A percentile compares a stretch with the other conserved stretches of the same genome.
Evolutionary conservation across 2,329 filamentous ascomycete genomes (phyloP).

Genomic region (Orbilia quercus): DNA sequence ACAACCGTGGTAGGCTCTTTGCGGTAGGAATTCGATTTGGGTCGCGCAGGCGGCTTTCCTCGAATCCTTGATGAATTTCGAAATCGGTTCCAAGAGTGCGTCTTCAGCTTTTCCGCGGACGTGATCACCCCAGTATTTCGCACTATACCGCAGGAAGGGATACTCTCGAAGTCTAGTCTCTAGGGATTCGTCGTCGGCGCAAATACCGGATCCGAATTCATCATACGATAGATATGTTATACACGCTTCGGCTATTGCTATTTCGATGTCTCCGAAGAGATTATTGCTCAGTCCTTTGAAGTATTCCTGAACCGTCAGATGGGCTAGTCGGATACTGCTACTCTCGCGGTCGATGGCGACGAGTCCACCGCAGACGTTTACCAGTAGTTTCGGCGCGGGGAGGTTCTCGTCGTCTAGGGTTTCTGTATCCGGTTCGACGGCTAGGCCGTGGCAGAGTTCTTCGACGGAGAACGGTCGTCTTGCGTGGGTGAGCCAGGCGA

Average conservation of each 20-base stretch:
- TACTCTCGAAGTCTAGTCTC: constrained; percentile 30
- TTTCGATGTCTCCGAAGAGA: constrained; percentile 26
- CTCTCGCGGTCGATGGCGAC: constrained; percentile 38
- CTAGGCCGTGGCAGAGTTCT: constrained; percentile 37
- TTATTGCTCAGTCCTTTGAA: constrained; percentile 24
- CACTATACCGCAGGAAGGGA: constrained; percentile 36
- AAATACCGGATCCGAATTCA: constrained; percentile 21
- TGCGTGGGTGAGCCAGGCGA: constrained; percentile 38
- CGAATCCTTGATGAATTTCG: constrained; percentile 30
- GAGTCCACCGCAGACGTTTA: constrained; percentile 45
- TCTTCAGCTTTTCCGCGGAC: constrained; percentile 37
- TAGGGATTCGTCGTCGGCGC: constrained; percentile 27
- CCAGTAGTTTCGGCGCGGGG: constrained; percentile 31
- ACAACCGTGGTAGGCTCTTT: constrained; percentile 58
- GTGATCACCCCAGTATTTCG: constrained; percentile 38
- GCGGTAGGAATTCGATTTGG: constrained; percentile 36
- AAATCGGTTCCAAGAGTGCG: constrained; percentile 27
- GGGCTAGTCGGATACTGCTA: constrained; percentile 29
- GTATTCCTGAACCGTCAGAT: constrained; percentile 42
- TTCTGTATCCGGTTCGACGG: constrained; percentile 31
- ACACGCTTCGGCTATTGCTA: constrained; percentile 39
- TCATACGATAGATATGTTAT: constrained; percentile 37
- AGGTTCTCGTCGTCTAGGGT: constrained; percentile 36
- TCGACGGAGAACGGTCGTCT: constrained; percentile 30
- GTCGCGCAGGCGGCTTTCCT: constrained; percentile 57